A percentile compares a stretch with the other conserved stretches of the same genome.
phyloP scores from a whole-genome alignment of 73 alveolate genomes.

The Paramecium biaurelia region DNA sequence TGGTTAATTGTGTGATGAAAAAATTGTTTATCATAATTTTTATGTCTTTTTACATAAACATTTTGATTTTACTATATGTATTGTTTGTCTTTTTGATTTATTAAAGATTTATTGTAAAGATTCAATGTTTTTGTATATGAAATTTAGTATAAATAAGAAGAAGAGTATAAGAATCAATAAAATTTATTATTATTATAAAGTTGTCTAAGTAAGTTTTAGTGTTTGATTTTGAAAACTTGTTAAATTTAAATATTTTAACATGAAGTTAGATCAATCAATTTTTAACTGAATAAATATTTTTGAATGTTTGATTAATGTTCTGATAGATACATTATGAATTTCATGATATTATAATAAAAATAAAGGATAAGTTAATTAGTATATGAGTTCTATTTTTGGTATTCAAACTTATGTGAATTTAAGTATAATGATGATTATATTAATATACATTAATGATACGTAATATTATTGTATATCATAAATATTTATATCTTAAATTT shows the following conservation, averaged over 20 bases:
- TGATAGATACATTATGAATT: background rate
- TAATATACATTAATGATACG: conserved; percentile 10
- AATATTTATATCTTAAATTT: background rate
- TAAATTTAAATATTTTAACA: background rate
- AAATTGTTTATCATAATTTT: too few species aligned
- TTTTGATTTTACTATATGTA: too few species aligned
- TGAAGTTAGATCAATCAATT: background rate
- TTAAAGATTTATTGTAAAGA: too few species aligned
- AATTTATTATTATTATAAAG: too few species aligned
- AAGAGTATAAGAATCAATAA: too few species aligned
- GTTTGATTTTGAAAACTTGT: background rate
- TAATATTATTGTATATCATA: background rate
- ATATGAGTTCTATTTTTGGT: background rate
- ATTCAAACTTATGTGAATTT: background rate
- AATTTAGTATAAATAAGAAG: too few species aligned
- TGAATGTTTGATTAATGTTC: background rate
- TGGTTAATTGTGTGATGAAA: too few species aligned
- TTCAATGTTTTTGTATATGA: too few species aligned
- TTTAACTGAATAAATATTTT: background rate
- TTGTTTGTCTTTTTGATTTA: too few species aligned
- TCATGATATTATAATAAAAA: too few species aligned
- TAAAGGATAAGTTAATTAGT: background rate
- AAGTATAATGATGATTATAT: background rate
- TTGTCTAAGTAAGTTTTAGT: too few species aligned
- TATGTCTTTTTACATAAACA: too few species aligned